phyloP scores from a whole-genome alignment of 2,329 filamentous ascomycete species.

The Botrytis pseudocinerea region DNA sequence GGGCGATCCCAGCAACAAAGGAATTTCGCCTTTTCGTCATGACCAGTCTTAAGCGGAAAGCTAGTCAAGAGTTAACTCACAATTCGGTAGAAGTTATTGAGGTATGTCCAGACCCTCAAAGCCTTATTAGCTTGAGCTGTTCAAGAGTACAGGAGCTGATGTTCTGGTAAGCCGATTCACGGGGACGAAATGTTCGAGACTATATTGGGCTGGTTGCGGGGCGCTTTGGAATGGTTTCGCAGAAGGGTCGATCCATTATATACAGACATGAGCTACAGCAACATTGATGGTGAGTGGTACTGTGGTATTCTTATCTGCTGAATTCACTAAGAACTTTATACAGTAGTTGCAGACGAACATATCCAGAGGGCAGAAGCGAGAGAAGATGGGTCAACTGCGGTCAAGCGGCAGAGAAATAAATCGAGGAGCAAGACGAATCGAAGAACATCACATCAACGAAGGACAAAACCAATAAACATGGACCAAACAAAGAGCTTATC shows the following conservation, averaged over 20 bases:
- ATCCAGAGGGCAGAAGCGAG: slow-evolving; percentile 26
- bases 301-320: not conserved
- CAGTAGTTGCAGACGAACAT: slow-evolving; percentile 29
- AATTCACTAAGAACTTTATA: slow-evolving; percentile 14
- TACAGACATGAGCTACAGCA: slow-evolving; percentile 23
- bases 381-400: slow-evolving; percentile 27
- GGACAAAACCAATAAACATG: not conserved
- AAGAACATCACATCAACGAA: not conserved
- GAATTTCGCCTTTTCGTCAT: slow-evolving; percentile 13
- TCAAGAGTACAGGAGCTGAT: not conserved
- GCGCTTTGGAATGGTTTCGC: not conserved
- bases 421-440: not conserved
- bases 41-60: slow-evolving; percentile 34
- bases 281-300: slow-evolving; percentile 19
- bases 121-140: not conserved
- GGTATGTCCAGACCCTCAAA: slow-evolving; percentile 15
- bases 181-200: slow-evolving; percentile 19
- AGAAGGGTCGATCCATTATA: slow-evolving; percentile 16
- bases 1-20: not conserved
- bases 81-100: slow-evolving; percentile 27
- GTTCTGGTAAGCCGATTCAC: slow-evolving; percentile 1
- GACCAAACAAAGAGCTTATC: slow-evolving; percentile 25
- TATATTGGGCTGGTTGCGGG: slow-evolving; percentile 13
- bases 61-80: slow-evolving; percentile 30
- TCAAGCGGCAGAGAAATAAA: slow-evolving; percentile 31